Percentiles rank a stretch among this genome's conserved stretches.
Evolutionary conservation across 208 protist genomes (phyloP).

Genomic region (Acanthamoeba sp.): DNA sequence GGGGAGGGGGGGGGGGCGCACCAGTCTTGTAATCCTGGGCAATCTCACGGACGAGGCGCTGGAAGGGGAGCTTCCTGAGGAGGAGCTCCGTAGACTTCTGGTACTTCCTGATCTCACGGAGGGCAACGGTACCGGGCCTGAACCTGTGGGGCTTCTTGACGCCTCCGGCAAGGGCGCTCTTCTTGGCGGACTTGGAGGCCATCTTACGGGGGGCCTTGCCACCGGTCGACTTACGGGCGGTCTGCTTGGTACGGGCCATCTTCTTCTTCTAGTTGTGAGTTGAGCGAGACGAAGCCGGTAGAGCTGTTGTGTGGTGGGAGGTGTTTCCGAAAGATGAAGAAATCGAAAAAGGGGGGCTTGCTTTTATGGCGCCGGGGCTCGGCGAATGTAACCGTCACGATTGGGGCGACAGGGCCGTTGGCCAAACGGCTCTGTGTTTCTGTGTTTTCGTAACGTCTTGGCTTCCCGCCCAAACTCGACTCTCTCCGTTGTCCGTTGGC

Average conservation of each 20-base stretch:
- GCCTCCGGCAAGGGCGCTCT: constrained; percentile 92
- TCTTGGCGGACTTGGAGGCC: constrained; percentile 97
- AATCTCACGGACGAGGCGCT: constrained; percentile 99
- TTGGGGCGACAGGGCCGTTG: neutral
- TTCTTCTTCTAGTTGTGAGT: neutral
- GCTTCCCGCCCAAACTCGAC: neutral
- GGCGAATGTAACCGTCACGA: neutral
- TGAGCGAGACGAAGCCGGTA: neutral
- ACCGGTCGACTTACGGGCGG: constrained; percentile 97
- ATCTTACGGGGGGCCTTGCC: constrained; percentile 97
- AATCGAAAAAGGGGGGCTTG: neutral
- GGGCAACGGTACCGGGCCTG: constrained; percentile 98
- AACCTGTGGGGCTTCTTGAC: constrained; percentile 98
- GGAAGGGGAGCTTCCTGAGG: constrained; percentile 99
- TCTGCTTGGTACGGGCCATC: constrained; percentile 99
- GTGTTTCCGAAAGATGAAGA: neutral
- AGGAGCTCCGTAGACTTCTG: constrained; percentile 98
- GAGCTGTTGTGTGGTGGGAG: neutral
- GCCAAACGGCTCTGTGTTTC: constrained; percentile 2
- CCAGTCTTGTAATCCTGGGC: constrained; percentile 94
- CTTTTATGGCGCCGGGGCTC: neutral
- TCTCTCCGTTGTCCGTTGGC: neutral
- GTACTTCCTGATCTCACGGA: constrained; percentile 99
- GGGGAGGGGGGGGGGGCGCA: neutral
- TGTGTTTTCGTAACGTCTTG: constrained; percentile 12